phyloP scores from a whole-genome alignment of 352 stramenopile genomes.

The Plasmopara halstedii region DNA sequence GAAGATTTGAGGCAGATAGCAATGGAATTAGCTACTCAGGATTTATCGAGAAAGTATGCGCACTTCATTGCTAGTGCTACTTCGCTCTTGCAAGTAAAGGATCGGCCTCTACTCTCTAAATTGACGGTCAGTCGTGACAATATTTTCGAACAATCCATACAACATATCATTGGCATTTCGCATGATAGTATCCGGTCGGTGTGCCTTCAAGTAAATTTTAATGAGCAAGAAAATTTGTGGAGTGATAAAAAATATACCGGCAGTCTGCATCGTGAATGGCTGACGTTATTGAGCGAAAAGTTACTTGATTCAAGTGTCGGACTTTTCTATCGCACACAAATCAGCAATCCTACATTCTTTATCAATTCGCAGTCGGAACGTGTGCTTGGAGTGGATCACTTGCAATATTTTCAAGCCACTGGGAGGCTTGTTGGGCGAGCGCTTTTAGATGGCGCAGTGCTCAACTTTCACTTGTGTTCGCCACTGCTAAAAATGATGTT shows the following conservation, averaged over 20 bases:
- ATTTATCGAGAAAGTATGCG: constrained; percentile 46
- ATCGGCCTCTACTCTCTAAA: not conserved
- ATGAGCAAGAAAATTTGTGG: constrained; percentile 30
- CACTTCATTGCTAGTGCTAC: constrained; percentile 27
- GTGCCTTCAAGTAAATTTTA: constrained; percentile 53
- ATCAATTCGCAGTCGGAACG: constrained; percentile 53
- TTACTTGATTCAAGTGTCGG: constrained; percentile 35
- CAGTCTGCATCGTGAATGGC: constrained; percentile 76
- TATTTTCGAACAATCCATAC: constrained; percentile 47
- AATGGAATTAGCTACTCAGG: constrained; percentile 15
- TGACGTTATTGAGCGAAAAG: constrained; percentile 52
- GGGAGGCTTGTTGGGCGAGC: constrained; percentile 52
- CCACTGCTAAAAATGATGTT: constrained; percentile 97
- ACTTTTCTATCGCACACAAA: constrained; percentile 51
- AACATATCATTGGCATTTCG: constrained; percentile 36
- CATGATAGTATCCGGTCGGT: constrained; percentile 31
- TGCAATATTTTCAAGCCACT: constrained; percentile 44
- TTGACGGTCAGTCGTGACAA: constrained; percentile 28
- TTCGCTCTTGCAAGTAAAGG: constrained; percentile 9
- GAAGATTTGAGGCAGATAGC: constrained; percentile 19
- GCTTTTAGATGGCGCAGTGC: constrained; percentile 86
- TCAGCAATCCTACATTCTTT: constrained; percentile 45
- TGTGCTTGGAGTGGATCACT: constrained; percentile 45
- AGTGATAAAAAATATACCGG: constrained; percentile 35
- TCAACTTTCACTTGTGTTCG: constrained; percentile 90